Conservation (phyloP, 306 rosid genomes). For the Fragaria iinumae region DNA sequence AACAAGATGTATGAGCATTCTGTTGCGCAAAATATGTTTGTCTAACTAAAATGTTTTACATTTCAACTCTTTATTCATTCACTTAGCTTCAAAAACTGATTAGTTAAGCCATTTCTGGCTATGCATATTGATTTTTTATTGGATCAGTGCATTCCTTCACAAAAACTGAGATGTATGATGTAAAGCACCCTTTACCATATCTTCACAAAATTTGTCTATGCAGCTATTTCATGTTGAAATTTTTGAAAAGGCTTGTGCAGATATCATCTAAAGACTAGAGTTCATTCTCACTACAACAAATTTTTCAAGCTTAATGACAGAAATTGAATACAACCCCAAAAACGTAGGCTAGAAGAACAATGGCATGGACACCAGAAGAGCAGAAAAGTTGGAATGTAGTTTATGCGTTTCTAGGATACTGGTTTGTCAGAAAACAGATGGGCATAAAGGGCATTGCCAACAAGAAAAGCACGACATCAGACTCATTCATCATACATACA, state of each 20-base stretch:
- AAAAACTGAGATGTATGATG: not conserved
- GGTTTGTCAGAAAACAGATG: not conserved
- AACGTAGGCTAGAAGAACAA: not conserved
- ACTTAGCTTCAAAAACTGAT: no score
- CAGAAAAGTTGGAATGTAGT: not conserved
- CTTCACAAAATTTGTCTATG: no score
- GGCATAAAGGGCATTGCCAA: not conserved
- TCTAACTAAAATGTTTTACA: not conserved
- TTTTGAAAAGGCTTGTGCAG: not conserved
- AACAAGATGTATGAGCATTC: not conserved
- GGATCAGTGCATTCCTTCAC: not conserved
- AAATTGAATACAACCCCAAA: not conserved
- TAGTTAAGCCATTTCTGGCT: no score
- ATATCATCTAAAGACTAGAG: not conserved
- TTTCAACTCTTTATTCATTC: no score
- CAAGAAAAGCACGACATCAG: not conserved
- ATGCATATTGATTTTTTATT: not conserved
- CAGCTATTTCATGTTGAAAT: not conserved
- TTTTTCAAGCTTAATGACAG: not conserved
- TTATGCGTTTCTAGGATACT: not conserved
- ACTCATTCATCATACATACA: not conserved
- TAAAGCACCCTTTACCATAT: no score
- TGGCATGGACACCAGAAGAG: not conserved
- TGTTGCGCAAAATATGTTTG: not conserved
- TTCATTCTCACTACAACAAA: not conserved